Evolutionary conservation across 768 basidiomycete species (phyloP).

Genomic region (Hericium rajendrae): DNA sequence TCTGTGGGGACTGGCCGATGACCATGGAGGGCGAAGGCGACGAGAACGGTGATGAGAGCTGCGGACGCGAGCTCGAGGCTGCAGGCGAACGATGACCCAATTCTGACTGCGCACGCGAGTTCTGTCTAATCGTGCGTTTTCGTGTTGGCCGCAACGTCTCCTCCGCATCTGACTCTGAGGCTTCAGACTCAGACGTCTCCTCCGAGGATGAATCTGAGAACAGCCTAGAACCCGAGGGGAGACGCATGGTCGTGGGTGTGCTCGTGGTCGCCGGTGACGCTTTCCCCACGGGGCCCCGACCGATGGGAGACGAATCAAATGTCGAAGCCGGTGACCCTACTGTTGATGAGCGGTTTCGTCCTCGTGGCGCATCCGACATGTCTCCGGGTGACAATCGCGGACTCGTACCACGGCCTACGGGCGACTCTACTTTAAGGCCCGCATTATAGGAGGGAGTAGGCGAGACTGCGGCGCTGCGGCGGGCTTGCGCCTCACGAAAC

Average conservation of each 20-base stretch:
- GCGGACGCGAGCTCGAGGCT: neutral
- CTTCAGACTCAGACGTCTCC: constrained; percentile 21
- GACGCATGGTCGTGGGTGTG: neutral
- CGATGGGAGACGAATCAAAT: neutral
- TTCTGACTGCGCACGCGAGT: constrained; percentile 16
- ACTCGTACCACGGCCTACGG: neutral
- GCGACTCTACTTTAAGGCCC: neutral
- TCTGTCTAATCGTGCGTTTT: constrained; percentile 24
- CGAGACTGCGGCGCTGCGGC: constrained; percentile 51
- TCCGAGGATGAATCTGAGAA: constrained; percentile 27
- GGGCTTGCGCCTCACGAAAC: constrained; percentile 68
- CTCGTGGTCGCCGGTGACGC: constrained; percentile 2
- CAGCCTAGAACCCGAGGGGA: constrained; percentile 11
- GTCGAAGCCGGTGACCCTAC: neutral
- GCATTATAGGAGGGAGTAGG: constrained; percentile 31
- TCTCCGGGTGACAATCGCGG: constrained; percentile 6
- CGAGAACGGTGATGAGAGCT: neutral
- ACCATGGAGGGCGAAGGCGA: constrained; percentile 10
- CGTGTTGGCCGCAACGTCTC: constrained; percentile 24
- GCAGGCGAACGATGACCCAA: constrained; percentile 16
- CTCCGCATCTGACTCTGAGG: constrained; percentile 26
- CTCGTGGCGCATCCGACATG: constrained; percentile 2
- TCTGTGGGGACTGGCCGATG: neutral
- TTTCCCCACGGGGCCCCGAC: neutral
- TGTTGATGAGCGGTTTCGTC: constrained; percentile 6